Percentiles rank a stretch among this genome's conserved stretches.
Conservation (phyloP, 371 early-diverging fungal species). For the Lichtheimia corymbifera region DNA sequence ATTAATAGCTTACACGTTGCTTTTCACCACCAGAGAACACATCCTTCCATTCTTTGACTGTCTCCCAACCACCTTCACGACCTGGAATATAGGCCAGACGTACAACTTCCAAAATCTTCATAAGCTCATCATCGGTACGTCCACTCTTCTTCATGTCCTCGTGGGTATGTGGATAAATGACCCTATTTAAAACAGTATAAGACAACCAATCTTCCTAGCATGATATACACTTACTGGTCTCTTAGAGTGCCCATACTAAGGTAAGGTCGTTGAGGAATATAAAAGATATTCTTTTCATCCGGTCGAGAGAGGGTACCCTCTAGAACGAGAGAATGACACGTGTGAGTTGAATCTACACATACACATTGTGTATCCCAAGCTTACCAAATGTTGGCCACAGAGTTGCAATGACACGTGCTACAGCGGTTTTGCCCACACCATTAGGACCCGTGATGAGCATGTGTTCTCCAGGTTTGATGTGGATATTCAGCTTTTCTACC, state of each 20-base stretch:
- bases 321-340: constrained; percentile 3
- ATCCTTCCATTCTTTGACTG: constrained; percentile 89
- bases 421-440: constrained; percentile 81
- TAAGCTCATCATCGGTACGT: constrained; percentile 79
- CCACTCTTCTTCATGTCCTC: constrained; percentile 72
- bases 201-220: neutral
- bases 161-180: constrained; percentile 87
- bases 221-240: constrained; percentile 65
- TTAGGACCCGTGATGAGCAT: constrained; percentile 79
- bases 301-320: constrained; percentile 74
- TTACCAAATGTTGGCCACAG: constrained; percentile 86
- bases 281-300: constrained; percentile 69
- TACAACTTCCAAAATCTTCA: constrained; percentile 70
- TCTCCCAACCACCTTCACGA: constrained; percentile 89
- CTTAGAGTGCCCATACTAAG: constrained; percentile 82
- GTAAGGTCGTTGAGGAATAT: constrained; percentile 91
- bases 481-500: constrained; percentile 58
- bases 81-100: constrained; percentile 75
- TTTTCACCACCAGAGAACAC: constrained; percentile 92
- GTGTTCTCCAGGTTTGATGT: constrained; percentile 69
- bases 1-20: constrained; percentile 66
- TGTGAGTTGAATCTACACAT: neutral
- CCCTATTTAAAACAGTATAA: constrained; percentile 23
- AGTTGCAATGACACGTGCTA: constrained; percentile 80
- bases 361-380: neutral